These are phyloP conservation scores for Fusarium liriodendri DNA, from an alignment of 2,329 filamentous ascomycete species.

Conservation along the genomic window DNA sequence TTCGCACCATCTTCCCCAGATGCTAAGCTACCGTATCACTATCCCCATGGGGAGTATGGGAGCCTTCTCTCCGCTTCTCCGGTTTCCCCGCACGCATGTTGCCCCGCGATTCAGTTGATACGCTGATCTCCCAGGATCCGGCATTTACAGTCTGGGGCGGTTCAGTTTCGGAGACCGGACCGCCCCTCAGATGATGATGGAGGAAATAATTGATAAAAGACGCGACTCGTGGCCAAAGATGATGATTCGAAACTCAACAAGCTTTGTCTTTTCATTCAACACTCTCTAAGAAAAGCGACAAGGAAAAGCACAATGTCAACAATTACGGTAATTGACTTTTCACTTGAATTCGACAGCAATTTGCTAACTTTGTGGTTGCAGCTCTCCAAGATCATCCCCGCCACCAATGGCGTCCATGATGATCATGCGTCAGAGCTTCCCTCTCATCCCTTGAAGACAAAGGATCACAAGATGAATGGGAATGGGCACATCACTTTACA, in stretches of 20 bases:
- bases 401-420: conserved; percentile 3
- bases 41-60: background rate
- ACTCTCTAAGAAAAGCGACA: background rate
- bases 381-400: conserved; percentile 16
- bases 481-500: background rate
- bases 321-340: background rate
- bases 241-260: background rate
- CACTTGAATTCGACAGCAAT: background rate
- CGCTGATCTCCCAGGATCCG: background rate
- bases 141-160: background rate
- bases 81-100: background rate
- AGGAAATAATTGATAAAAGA: background rate
- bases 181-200: background rate
- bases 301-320: background rate
- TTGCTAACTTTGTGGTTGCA: background rate
- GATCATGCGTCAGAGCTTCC: background rate
- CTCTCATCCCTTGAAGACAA: background rate
- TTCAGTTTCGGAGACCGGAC: background rate
- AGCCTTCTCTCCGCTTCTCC: background rate
- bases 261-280: background rate
- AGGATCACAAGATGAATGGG: background rate
- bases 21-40: background rate
- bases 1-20: background rate
- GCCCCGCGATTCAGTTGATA: background rate
- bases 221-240: background rate